These are phyloP conservation scores for Aspergillus alliaceus DNA, from an alignment of 2,329 filamentous ascomycete genomes.

Conservation along the genomic window DNA sequence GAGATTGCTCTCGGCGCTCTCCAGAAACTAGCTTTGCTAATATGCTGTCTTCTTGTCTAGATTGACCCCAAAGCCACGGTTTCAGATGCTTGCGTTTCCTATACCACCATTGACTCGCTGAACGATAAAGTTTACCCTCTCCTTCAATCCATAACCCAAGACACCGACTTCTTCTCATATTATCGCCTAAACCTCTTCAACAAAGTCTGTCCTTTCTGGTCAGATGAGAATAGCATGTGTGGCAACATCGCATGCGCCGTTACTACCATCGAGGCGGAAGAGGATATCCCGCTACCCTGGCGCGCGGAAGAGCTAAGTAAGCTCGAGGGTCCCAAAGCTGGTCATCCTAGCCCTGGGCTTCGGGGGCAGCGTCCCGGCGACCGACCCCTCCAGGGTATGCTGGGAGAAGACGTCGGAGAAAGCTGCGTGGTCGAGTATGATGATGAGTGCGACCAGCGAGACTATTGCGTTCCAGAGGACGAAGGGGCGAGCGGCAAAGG, in stretches of 20 bases:
- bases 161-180: conserved; percentile 97
- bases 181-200: conserved; percentile 94
- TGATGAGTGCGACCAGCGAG: conserved; percentile 92
- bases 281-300: conserved; percentile 91
- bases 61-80: conserved; percentile 87
- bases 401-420: conserved; percentile 87
- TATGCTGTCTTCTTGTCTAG: conserved; percentile 48
- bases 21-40: background rate
- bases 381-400: conserved; percentile 73
- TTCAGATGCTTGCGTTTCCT: conserved; percentile 91
- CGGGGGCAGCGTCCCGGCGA: conserved; percentile 68
- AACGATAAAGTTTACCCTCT: conserved; percentile 75
- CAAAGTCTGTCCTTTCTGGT: conserved; percentile 95
- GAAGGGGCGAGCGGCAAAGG: conserved; percentile 83
- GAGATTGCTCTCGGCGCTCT: background rate
- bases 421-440: conserved; percentile 97
- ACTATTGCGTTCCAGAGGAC: conserved; percentile 96
- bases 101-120: conserved; percentile 80
- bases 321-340: conserved; percentile 85
- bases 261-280: conserved; percentile 90
- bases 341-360: conserved; percentile 75
- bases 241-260: conserved; percentile 97
- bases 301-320: conserved; percentile 88
- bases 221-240: conserved; percentile 88
- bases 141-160: conserved; percentile 75